phyloP scores from a whole-genome alignment of 352 stramenopile species.

The Globisporangium barbulae region DNA sequence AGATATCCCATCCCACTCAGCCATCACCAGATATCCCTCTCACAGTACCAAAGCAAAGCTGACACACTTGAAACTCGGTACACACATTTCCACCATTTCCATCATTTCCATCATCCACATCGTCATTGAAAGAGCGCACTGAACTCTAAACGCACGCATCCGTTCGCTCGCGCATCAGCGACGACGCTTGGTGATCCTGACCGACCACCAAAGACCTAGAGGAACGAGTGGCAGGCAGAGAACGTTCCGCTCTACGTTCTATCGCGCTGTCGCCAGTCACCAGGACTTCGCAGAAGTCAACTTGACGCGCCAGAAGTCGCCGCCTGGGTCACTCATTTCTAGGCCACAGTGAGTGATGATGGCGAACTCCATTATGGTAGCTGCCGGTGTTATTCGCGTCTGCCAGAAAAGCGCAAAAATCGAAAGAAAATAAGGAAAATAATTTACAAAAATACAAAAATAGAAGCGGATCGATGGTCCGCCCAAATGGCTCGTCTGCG shows the following conservation, averaged over 20 bases:
- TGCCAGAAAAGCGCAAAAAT: background rate
- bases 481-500: background rate
- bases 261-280: background rate
- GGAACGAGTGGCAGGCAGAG: background rate
- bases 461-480: background rate
- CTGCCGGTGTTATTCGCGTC: too few species aligned
- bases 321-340: too few species aligned
- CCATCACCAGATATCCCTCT: background rate
- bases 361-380: too few species aligned
- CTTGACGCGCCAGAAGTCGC: background rate
- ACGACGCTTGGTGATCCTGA: background rate
- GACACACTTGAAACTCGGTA: background rate
- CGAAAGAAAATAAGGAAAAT: background rate
- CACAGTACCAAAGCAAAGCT: background rate
- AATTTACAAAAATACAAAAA: background rate
- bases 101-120: background rate
- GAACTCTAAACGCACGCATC: background rate
- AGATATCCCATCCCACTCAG: background rate
- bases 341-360: too few species aligned
- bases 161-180: background rate
- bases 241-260: background rate
- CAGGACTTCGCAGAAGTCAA: background rate
- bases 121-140: background rate
- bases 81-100: background rate
- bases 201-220: background rate